These are phyloP conservation scores for Saturnispora ahearnii DNA, from an alignment of 805 yeast species.

Conservation along the genomic window DNA sequence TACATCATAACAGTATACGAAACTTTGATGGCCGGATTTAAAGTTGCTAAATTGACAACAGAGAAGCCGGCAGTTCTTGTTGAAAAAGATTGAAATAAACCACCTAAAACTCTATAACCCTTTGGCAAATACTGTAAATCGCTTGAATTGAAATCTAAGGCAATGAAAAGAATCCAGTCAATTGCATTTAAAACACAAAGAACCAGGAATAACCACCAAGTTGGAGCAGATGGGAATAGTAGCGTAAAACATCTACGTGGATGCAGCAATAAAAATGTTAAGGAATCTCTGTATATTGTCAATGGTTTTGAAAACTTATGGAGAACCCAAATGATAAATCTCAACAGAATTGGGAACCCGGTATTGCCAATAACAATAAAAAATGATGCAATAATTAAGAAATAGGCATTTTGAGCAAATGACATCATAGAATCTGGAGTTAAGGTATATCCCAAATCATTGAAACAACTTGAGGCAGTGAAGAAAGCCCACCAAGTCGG, in stretches of 20 bases:
- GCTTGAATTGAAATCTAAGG: constrained; percentile 55
- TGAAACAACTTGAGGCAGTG: constrained; percentile 69
- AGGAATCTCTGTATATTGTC: constrained; percentile 59
- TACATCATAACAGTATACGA: constrained; percentile 97
- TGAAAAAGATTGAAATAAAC: constrained; percentile 82
- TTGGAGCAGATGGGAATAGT: constrained; percentile 83
- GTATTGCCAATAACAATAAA: constrained; percentile 89
- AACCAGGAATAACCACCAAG: constrained; percentile 87
- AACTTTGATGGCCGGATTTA: constrained; percentile 90
- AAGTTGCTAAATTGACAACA: constrained; percentile 54
- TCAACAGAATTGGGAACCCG: constrained; percentile 78
- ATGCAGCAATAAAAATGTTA: constrained; percentile 83
- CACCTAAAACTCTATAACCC: constrained; percentile 69
- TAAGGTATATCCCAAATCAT: constrained; percentile 76
- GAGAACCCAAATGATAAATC: constrained; percentile 76
- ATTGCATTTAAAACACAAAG: constrained; percentile 62
- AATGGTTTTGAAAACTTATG: constrained; percentile 58
- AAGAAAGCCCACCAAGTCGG: constrained; percentile 94
- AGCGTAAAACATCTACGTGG: constrained; percentile 96
- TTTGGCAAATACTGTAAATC: constrained; percentile 46
- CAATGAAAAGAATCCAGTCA: constrained; percentile 73
- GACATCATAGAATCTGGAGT: constrained; percentile 73
- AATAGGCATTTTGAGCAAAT: constrained; percentile 56
- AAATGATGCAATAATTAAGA: constrained; percentile 53
- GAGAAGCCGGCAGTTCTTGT: constrained; percentile 93